Conservation (phyloP, 805 yeast species). For the Sugiyamaella boreocaroliniensis region DNA sequence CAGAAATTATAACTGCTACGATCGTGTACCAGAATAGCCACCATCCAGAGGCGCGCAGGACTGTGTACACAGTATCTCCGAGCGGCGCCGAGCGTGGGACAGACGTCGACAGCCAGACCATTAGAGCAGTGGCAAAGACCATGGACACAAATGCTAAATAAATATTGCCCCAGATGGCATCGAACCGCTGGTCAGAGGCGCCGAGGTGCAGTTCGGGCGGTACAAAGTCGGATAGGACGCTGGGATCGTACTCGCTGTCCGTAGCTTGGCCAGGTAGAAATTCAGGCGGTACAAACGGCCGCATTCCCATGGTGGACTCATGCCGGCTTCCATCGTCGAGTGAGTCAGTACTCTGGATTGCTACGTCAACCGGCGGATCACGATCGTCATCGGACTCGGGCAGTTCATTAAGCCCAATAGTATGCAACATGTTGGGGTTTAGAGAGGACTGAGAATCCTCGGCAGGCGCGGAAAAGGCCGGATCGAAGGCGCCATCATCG, state of each 20-base stretch:
- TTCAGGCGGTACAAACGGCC: conserved; percentile 5
- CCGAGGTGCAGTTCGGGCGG: conserved; percentile 10
- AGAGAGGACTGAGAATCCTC: not conserved
- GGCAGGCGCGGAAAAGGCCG: conserved; percentile 2
- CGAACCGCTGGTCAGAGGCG: conserved; percentile 12
- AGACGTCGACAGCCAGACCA: conserved; percentile 25
- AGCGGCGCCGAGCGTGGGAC: conserved; percentile 21
- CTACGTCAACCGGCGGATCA: conserved; percentile 29
- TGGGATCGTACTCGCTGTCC: not conserved
- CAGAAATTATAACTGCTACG: conserved; percentile 23
- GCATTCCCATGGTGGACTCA: conserved; percentile 3
- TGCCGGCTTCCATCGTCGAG: not conserved
- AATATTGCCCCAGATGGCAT: conserved; percentile 23
- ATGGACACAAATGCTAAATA: conserved; percentile 24
- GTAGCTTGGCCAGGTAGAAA: conserved; percentile 5
- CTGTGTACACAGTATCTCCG: conserved; percentile 27
- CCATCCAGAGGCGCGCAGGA: conserved; percentile 21
- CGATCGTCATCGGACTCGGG: conserved; percentile 12
- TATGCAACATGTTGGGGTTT: conserved; percentile 2
- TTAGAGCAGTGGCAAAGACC: conserved; percentile 26
- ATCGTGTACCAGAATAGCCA: conserved; percentile 21
- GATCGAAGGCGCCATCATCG: conserved; percentile 8
- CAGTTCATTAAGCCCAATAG: conserved; percentile 1
- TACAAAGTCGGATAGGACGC: not conserved
- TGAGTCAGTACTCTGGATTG: conserved; percentile 16